phyloP scores from a whole-genome alignment of 2,329 filamentous ascomycete species.

The Kalaharituber pfeilii region DNA sequence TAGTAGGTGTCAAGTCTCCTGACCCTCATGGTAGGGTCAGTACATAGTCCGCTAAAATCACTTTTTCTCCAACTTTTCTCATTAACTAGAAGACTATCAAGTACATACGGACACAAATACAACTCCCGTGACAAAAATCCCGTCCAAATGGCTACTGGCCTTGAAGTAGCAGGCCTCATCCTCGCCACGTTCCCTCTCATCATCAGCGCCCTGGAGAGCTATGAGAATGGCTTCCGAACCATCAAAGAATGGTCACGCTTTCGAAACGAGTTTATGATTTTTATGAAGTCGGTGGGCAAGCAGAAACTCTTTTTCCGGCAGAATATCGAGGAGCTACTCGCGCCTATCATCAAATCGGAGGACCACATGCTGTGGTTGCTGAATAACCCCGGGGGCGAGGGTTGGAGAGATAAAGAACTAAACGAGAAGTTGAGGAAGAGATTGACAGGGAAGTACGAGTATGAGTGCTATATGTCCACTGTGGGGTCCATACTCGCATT shows the following conservation, averaged over 20 bases:
- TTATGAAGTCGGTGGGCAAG: neutral
- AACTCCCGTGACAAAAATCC: neutral
- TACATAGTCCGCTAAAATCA: too few relatives aligned
- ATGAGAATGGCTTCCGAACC: constrained; percentile 24
- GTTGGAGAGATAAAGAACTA: constrained; percentile 6
- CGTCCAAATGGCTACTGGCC: neutral
- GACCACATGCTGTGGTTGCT: constrained; percentile 2
- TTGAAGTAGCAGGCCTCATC: neutral
- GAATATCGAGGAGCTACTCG: neutral
- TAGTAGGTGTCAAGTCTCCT: too few relatives aligned
- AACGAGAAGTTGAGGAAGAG: constrained; percentile 4
- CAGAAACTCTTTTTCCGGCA: neutral
- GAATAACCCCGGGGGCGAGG: constrained; percentile 1
- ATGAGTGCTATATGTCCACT: neutral
- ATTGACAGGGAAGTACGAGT: neutral
- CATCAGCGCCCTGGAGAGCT: constrained; percentile 20
- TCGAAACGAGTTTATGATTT: neutral
- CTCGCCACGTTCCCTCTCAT: neutral
- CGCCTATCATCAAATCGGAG: neutral
- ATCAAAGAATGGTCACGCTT: constrained; percentile 11
- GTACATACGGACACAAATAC: too few relatives aligned
- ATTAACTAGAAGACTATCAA: too few relatives aligned
- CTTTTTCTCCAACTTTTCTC: too few relatives aligned
- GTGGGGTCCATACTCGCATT: neutral
- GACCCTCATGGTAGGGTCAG: too few relatives aligned